Evolutionary conservation across 106 monocot species (phyloP).

Genomic region (Phalaenopsis equestris): DNA sequence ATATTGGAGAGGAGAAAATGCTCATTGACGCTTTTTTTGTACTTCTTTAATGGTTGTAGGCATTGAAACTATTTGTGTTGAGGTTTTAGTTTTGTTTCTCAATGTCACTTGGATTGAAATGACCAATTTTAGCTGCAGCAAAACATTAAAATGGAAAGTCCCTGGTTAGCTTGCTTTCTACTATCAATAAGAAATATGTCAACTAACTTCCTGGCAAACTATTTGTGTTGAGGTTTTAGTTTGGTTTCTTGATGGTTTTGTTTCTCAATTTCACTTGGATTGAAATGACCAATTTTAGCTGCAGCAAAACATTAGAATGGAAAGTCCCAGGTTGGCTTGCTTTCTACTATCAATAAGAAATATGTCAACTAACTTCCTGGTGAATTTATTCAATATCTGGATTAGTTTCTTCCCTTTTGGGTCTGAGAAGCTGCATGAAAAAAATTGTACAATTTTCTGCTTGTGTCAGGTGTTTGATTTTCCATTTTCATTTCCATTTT

Average conservation of each 20-base stretch:
- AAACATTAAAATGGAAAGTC: background rate
- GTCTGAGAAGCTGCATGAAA: background rate
- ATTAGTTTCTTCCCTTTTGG: background rate
- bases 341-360: background rate
- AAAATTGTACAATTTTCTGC: background rate
- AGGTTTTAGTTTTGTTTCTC: background rate
- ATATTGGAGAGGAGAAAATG: background rate
- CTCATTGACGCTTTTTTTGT: background rate
- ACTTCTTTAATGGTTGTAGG: background rate
- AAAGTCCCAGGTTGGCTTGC: background rate
- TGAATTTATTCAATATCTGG: background rate
- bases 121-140: background rate
- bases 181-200: background rate
- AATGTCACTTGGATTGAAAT: background rate
- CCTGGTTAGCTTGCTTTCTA: background rate
- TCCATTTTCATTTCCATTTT: background rate
- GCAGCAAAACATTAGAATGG: background rate
- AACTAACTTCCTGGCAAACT: background rate
- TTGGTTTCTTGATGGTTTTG: background rate
- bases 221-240: background rate
- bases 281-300: background rate
- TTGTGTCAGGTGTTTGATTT: background rate
- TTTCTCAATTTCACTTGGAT: background rate
- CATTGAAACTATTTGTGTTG: background rate
- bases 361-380: background rate